These are phyloP conservation scores for Fusarium sp. DNA, from an alignment of 2,329 filamentous ascomycete species.

Conservation along the genomic window DNA sequence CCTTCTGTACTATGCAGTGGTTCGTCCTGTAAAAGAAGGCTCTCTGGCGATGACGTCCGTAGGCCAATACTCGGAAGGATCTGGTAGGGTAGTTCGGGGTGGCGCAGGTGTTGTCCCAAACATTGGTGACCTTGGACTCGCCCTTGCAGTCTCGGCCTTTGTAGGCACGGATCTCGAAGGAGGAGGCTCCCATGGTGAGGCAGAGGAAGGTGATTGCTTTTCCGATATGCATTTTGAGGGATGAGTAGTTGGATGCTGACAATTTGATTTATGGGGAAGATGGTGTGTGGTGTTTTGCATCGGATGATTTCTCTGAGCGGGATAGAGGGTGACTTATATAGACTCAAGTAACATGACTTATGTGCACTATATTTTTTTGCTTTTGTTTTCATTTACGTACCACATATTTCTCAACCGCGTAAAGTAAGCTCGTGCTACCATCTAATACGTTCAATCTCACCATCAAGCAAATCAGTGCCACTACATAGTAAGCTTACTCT, in stretches of 20 bases:
- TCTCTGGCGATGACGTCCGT: not conserved
- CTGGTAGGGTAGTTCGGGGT: not conserved
- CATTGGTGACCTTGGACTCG: not conserved
- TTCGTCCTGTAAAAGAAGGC: not conserved
- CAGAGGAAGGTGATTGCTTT: not conserved
- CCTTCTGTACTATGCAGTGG: no score
- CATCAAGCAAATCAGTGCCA: not conserved
- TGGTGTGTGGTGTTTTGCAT: not conserved
- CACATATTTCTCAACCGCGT: not conserved
- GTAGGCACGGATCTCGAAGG: not conserved
- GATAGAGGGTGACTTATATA: not conserved
- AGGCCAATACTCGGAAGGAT: not conserved
- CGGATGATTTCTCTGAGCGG: not conserved
- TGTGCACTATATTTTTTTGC: not conserved
- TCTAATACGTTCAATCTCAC: not conserved
- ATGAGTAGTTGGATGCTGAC: not conserved
- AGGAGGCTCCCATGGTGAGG: not conserved
- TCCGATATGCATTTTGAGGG: not conserved
- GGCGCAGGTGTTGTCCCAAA: not conserved
- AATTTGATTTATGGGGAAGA: no score
- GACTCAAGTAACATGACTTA: not conserved
- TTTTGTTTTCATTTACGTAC: not conserved
- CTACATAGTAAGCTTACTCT: not conserved
- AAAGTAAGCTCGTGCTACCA: not conserved
- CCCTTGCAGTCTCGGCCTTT: not conserved